These are phyloP conservation scores for Hypoxylon sp. DNA, from an alignment of 2,329 filamentous ascomycete species.

Conservation along the genomic window DNA sequence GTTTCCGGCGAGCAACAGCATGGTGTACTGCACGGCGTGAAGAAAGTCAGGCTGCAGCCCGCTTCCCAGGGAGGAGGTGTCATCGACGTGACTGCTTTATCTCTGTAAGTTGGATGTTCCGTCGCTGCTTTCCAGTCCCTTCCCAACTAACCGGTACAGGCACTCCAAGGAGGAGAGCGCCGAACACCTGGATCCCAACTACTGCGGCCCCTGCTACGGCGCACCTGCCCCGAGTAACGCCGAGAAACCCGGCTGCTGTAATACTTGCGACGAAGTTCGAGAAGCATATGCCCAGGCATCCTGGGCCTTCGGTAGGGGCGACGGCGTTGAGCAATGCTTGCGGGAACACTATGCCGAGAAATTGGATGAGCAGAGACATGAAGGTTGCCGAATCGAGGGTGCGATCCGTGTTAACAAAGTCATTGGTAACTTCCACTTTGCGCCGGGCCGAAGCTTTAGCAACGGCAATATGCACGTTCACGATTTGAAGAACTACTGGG, in stretches of 20 bases:
- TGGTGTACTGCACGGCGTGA: slow-evolving; percentile 91
- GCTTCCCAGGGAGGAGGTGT: slow-evolving; percentile 80
- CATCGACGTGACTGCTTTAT: slow-evolving; percentile 78
- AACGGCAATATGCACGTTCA: slow-evolving; percentile 98
- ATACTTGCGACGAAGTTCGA: slow-evolving; percentile 95
- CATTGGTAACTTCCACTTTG: slow-evolving; percentile 98
- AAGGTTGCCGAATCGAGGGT: slow-evolving; percentile 96
- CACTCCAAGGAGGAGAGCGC: slow-evolving; percentile 78
- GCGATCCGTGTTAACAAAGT: slow-evolving; percentile 97
- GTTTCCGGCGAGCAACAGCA: slow-evolving; percentile 97
- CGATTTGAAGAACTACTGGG: slow-evolving; percentile 95
- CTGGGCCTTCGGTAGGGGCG: slow-evolving; percentile 95
- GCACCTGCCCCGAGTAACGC: slow-evolving; percentile 80
- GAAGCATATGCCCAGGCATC: slow-evolving; percentile 91
- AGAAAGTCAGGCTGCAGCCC: slow-evolving; percentile 86
- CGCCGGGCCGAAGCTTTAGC: slow-evolving; percentile 95
- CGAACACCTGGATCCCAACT: slow-evolving; percentile 86
- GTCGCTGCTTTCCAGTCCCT: background rate
- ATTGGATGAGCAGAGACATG: slow-evolving; percentile 87
- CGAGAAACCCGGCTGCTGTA: slow-evolving; percentile 90
- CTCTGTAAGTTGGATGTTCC: slow-evolving; percentile 68
- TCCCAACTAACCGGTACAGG: slow-evolving; percentile 57
- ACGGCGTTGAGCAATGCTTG: slow-evolving; percentile 94
- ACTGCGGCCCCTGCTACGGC: slow-evolving; percentile 95
- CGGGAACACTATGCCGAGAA: slow-evolving; percentile 94